Percentiles rank a stretch among this genome's conserved stretches.
phyloP scores from a whole-genome alignment of 2,329 filamentous ascomycete species.

The Pseudogymnoascus sp. region DNA sequence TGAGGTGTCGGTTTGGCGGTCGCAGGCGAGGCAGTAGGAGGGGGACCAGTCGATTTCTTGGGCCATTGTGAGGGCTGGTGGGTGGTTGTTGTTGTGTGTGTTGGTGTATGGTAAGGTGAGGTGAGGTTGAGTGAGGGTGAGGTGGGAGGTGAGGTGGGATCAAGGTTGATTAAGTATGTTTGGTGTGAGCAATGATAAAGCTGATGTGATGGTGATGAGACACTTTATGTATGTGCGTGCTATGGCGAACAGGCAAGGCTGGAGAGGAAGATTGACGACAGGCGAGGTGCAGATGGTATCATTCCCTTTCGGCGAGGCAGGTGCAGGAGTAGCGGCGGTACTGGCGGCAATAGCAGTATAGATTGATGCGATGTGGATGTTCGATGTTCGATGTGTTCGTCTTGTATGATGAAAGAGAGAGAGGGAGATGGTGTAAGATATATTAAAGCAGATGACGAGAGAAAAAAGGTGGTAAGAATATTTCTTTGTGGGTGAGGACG shows the following conservation, averaged over 20 bases:
- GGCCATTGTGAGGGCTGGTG: constrained; percentile 20
- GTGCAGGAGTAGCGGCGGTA: not conserved
- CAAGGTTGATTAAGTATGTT: constrained; percentile 5
- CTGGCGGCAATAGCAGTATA: not conserved
- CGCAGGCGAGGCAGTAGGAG: constrained; percentile 90
- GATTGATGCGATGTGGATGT: not conserved
- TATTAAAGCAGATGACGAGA: not conserved
- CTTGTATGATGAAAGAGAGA: not conserved
- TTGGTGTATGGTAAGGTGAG: not conserved
- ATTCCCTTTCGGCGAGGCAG: not conserved
- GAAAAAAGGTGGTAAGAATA: not conserved
- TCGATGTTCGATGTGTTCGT: not conserved
- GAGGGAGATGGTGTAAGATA: not conserved
- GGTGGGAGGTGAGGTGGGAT: no score
- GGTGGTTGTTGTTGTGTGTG: constrained; percentile 8
- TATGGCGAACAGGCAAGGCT: not conserved
- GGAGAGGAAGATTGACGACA: not conserved
- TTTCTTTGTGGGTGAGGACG: not conserved
- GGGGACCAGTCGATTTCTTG: constrained; percentile 58
- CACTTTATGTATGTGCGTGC: not conserved
- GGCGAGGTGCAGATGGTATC: not conserved
- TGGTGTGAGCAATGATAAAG: not conserved
- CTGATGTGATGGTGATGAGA: not conserved
- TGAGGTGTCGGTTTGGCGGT: constrained; percentile 73
- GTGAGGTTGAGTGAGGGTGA: not conserved